Conservation (phyloP, 257 asterid genomes). For the Misopates orontium region DNA sequence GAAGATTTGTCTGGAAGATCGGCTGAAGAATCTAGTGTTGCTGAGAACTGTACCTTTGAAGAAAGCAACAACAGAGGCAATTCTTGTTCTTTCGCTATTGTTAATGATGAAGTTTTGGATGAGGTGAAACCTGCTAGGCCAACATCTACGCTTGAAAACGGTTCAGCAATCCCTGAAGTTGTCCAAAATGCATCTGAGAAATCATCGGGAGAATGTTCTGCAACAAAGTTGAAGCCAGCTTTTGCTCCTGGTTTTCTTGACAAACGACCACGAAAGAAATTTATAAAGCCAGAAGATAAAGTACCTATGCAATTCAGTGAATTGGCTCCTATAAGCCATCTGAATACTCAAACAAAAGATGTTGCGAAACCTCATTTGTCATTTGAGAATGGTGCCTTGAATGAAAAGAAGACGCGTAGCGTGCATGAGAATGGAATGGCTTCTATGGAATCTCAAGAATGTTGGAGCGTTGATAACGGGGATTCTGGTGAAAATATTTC, state of each 20-base stretch:
- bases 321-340: slow-evolving; percentile 16
- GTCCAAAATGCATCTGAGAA: slow-evolving; percentile 33
- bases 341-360: slow-evolving; percentile 23
- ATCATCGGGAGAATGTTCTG: slow-evolving; percentile 30
- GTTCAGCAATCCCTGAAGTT: slow-evolving; percentile 24
- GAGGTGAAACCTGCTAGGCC: slow-evolving; percentile 27
- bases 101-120: slow-evolving; percentile 24
- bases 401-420: slow-evolving; percentile 24
- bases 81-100: slow-evolving; percentile 27
- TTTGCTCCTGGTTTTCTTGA: slow-evolving; percentile 67
- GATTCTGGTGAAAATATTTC: slow-evolving; percentile 14
- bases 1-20: slow-evolving; percentile 15
- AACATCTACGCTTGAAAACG: slow-evolving; percentile 27
- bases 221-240: slow-evolving; percentile 51
- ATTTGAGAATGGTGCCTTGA: slow-evolving; percentile 34
- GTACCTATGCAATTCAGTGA: slow-evolving; percentile 21
- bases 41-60: slow-evolving; percentile 27
- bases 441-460: slow-evolving; percentile 23
- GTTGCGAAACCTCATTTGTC: slow-evolving; percentile 20
- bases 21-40: slow-evolving; percentile 24
- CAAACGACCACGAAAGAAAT: slow-evolving; percentile 40
- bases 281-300: slow-evolving; percentile 26
- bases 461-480: slow-evolving; percentile 35
- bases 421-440: slow-evolving; percentile 35
- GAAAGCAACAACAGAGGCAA: slow-evolving; percentile 22